Evolutionary conservation across 2,329 filamentous ascomycete species (phyloP).

Genomic region (Fusarium albosuccineum): DNA sequence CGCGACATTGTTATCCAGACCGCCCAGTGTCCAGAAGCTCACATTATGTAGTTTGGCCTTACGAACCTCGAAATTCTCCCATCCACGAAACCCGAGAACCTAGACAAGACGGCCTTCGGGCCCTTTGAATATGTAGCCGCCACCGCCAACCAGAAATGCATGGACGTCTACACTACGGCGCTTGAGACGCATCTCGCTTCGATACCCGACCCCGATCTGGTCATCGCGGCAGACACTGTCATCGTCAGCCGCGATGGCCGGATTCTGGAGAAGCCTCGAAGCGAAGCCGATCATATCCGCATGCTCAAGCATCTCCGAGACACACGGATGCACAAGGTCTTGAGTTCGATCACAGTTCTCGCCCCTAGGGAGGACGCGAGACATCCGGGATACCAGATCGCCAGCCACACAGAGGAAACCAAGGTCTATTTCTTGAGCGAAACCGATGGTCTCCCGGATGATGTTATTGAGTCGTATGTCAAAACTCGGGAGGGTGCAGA

Average conservation of each 20-base stretch:
- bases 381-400: slow-evolving; percentile 87
- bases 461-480: slow-evolving; percentile 83
- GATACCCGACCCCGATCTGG: slow-evolving; percentile 79
- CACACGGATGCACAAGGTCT: slow-evolving; percentile 81
- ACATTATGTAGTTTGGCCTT: slow-evolving; percentile 75
- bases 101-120: slow-evolving; percentile 78
- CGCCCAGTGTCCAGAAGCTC: slow-evolving; percentile 12
- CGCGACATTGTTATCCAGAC: neutral
- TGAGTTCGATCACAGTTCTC: slow-evolving; percentile 88
- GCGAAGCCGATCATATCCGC: slow-evolving; percentile 81
- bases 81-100: slow-evolving; percentile 85
- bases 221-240: slow-evolving; percentile 92
- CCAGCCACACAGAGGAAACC: slow-evolving; percentile 89
- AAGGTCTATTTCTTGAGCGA: slow-evolving; percentile 85
- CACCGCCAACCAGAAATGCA: slow-evolving; percentile 86
- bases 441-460: slow-evolving; percentile 73
- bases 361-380: slow-evolving; percentile 83
- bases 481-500: slow-evolving; percentile 91
- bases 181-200: slow-evolving; percentile 59
- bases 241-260: slow-evolving; percentile 81
- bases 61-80: slow-evolving; percentile 86
- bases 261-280: slow-evolving; percentile 92
- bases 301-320: slow-evolving; percentile 90
- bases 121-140: slow-evolving; percentile 92
- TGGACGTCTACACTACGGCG: slow-evolving; percentile 73